Evolutionary conservation across 192 early-diverging fungal genomes (phyloP).

Genomic region (Umbelopsis sp.): DNA sequence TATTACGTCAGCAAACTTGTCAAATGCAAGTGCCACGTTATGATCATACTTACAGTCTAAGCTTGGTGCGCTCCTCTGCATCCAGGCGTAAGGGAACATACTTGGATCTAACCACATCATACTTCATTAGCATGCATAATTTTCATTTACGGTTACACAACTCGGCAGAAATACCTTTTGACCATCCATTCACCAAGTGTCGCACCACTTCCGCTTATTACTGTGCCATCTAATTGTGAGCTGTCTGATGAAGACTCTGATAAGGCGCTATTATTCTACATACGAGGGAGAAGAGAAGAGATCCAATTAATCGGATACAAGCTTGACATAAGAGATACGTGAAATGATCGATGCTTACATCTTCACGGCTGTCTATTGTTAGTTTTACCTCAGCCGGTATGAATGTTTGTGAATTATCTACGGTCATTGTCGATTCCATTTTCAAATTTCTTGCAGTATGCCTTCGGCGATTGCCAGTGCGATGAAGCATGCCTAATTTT

Average conservation of each 20-base stretch:
- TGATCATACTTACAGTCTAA: conserved; percentile 64
- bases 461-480: conserved; percentile 68
- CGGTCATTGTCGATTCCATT: conserved; percentile 5
- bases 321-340: no score
- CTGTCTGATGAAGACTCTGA: conserved; percentile 4
- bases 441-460: conserved; percentile 53
- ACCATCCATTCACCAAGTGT: conserved; percentile 81
- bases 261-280: background rate
- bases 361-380: background rate
- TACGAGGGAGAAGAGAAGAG: background rate
- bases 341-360: background rate
- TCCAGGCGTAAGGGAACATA: conserved; percentile 93
- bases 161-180: conserved; percentile 29
- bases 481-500: conserved; percentile 71
- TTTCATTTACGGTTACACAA: no score
- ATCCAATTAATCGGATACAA: no score
- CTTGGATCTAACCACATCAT: conserved; percentile 66
- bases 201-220: conserved; percentile 45
- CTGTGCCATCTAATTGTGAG: conserved; percentile 31
- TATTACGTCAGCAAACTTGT: no score
- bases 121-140: background rate
- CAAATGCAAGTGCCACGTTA: no score
- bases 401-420: background rate
- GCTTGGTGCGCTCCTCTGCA: conserved; percentile 83
- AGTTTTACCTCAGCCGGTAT: background rate